phyloP scores from a whole-genome alignment of 306 rosid genomes.

The Dalbergia cochinchinensis region DNA sequence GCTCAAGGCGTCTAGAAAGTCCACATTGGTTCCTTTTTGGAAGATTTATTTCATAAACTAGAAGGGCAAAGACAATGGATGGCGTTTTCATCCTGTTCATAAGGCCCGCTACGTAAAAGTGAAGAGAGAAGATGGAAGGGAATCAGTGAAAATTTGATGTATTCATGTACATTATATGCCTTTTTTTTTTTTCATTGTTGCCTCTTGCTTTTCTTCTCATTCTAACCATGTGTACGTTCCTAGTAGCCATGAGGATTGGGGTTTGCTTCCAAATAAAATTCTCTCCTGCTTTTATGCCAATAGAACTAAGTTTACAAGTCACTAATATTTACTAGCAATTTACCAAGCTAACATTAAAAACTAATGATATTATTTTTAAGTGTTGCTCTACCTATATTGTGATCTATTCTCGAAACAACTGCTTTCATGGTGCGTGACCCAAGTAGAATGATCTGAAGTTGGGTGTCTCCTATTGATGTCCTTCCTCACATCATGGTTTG shows the following conservation, averaged over 20 bases:
- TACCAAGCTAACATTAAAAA: too few relatives aligned
- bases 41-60: slow-evolving; percentile 38
- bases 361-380: too few relatives aligned
- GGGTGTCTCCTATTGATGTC: too few relatives aligned
- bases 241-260: neutral
- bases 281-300: neutral
- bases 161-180: neutral
- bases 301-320: too few relatives aligned
- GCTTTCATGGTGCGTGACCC: too few relatives aligned
- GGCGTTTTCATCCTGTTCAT: neutral
- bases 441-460: too few relatives aligned
- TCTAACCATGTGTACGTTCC: neutral
- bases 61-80: too few relatives aligned
- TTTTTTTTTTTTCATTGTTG: neutral
- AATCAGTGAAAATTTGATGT: neutral
- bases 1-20: slow-evolving; percentile 29
- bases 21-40: slow-evolving; percentile 14
- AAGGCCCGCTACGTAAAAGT: neutral
- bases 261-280: neutral
- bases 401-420: too few relatives aligned
- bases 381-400: too few relatives aligned
- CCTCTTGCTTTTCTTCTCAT: neutral
- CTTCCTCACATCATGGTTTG: too few relatives aligned
- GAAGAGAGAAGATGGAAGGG: neutral
- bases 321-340: too few relatives aligned